A percentile compares a stretch with the other conserved stretches of the same genome.
phyloP scores from a whole-genome alignment of 192 early-diverging fungal species.

The Podochytrium sp. region DNA sequence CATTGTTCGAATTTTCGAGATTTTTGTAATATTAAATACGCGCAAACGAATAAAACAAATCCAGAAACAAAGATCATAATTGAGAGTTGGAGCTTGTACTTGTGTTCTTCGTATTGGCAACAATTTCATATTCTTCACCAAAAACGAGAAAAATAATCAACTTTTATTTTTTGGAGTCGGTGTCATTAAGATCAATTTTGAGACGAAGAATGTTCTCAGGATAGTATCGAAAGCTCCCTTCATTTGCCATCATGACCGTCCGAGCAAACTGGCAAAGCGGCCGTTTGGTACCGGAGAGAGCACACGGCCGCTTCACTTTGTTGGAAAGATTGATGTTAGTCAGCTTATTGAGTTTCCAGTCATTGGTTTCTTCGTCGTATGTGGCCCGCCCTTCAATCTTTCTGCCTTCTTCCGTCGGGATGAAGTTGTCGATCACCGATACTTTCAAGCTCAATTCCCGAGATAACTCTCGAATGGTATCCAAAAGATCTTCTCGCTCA shows the following conservation, averaged over 20 bases:
- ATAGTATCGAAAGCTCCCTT: slow-evolving; percentile 43
- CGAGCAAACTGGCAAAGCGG: slow-evolving; percentile 57
- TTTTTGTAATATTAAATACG: not conserved
- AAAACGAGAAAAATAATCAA: not conserved
- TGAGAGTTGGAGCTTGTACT: too few relatives aligned
- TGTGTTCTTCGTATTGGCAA: too few relatives aligned
- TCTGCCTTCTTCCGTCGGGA: slow-evolving; percentile 54
- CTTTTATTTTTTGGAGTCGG: not conserved
- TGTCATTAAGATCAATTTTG: slow-evolving; percentile 37
- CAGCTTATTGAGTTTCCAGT: slow-evolving; percentile 52
- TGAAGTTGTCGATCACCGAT: slow-evolving; percentile 62
- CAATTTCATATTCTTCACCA: too few relatives aligned
- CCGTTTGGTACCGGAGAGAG: slow-evolving; percentile 37
- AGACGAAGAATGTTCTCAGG: slow-evolving; percentile 55
- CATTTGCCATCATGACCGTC: slow-evolving; percentile 47
- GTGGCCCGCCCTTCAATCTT: slow-evolving; percentile 55
- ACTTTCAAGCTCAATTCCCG: slow-evolving; percentile 59
- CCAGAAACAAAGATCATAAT: too few relatives aligned
- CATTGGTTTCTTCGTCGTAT: slow-evolving; percentile 60
- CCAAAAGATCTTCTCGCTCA: slow-evolving; percentile 62
- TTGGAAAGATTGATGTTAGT: slow-evolving; percentile 43
- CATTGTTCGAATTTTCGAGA: not conserved
- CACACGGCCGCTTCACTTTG: slow-evolving; percentile 46
- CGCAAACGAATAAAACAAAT: not conserved
- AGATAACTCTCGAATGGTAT: slow-evolving; percentile 63